These are phyloP conservation scores for Chamaecrista fasciculata DNA, from an alignment of 306 rosid species.

Conservation along the genomic window DNA sequence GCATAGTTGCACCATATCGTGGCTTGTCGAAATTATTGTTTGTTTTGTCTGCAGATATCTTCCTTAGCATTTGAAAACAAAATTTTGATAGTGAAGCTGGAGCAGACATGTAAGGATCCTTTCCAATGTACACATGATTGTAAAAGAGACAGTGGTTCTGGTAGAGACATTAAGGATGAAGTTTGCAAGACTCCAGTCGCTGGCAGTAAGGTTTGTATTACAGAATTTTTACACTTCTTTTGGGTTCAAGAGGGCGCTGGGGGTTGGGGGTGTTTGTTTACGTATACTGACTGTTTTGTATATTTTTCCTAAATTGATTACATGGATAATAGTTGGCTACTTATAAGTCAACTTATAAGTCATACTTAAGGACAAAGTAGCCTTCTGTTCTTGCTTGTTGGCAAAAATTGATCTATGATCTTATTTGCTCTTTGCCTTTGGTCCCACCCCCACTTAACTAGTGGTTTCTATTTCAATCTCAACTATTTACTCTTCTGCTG, in stretches of 20 bases:
- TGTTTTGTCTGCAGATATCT: conserved; percentile 61
- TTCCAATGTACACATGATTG: conserved; percentile 25
- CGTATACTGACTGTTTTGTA: neutral
- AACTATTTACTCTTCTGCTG: neutral
- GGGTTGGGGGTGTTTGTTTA: neutral
- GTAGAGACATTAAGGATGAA: conserved; percentile 44
- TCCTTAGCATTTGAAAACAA: conserved; percentile 68
- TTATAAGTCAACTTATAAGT: neutral
- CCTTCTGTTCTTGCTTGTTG: neutral
- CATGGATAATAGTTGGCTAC: conserved; percentile 9
- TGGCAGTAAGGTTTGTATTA: conserved; percentile 52
- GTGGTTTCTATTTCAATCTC: neutral
- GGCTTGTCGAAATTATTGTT: conserved; percentile 31
- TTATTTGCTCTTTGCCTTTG: neutral
- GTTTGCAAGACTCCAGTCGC: conserved; percentile 34
- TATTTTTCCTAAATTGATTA: conserved; percentile 2
- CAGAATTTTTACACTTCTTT: conserved; percentile 8
- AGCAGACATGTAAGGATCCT: conserved; percentile 42
- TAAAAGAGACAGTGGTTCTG: conserved; percentile 26
- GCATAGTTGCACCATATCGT: neutral
- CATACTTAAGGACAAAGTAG: neutral
- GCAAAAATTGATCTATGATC: neutral
- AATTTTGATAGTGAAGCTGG: conserved; percentile 59
- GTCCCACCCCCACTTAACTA: neutral
- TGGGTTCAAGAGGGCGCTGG: neutral